These are phyloP conservation scores for Carex littledalei DNA, from an alignment of 176 grass and related monocot species.

Conservation along the genomic window DNA sequence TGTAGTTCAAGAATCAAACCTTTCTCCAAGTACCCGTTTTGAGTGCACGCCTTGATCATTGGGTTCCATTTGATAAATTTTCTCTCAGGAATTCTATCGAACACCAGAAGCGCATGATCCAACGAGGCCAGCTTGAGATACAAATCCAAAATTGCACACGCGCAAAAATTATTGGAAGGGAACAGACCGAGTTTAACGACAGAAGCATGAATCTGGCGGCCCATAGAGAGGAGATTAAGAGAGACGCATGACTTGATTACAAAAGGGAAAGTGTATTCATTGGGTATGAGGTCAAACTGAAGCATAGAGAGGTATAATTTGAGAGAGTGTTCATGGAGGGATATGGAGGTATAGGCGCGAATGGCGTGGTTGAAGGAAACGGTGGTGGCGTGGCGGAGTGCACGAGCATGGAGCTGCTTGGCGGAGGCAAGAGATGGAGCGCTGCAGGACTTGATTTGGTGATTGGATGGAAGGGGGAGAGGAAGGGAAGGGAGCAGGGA, in stretches of 20 bases:
- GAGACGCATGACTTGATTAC: slow-evolving; percentile 28
- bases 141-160: slow-evolving; percentile 31
- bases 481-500: neutral
- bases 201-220: slow-evolving; percentile 38
- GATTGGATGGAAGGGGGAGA: neutral
- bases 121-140: slow-evolving; percentile 29
- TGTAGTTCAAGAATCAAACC: neutral
- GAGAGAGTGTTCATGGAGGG: slow-evolving; percentile 22
- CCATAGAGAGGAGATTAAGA: slow-evolving; percentile 25
- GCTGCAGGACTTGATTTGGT: neutral
- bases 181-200: slow-evolving; percentile 32
- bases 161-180: slow-evolving; percentile 24
- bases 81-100: slow-evolving; percentile 38
- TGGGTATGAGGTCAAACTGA: neutral
- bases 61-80: slow-evolving; percentile 32
- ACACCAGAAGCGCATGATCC: slow-evolving; percentile 20
- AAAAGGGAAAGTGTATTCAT: slow-evolving; percentile 31
- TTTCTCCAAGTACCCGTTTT: slow-evolving; percentile 39
- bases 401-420: slow-evolving; percentile 9
- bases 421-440: neutral
- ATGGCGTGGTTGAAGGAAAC: slow-evolving; percentile 2
- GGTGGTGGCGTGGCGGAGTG: slow-evolving; percentile 7
- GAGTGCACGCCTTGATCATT: slow-evolving; percentile 33
- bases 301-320: slow-evolving; percentile 33
- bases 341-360: slow-evolving; percentile 9